A percentile compares a stretch with the other conserved stretches of the same genome.
phyloP scores from a whole-genome alignment of 192 early-diverging fungal species.

The Coemansia sp. region DNA sequence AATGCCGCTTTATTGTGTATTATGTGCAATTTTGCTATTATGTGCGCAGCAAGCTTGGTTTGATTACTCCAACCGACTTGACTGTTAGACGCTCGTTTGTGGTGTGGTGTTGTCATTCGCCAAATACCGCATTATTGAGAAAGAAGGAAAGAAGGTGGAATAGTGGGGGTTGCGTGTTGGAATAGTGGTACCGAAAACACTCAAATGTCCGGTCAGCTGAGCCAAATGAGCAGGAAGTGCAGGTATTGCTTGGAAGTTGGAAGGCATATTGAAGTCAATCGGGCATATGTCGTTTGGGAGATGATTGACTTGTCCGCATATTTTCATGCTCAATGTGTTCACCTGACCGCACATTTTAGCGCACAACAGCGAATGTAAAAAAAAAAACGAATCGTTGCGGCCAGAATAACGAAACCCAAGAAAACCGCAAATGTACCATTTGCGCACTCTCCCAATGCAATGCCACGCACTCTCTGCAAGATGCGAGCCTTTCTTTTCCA shows the following conservation, averaged over 20 bases:
- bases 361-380: neutral
- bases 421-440: neutral
- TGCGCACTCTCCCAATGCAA: neutral
- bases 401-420: neutral
- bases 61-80: neutral
- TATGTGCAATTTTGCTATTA: neutral
- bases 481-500: neutral
- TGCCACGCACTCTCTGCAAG: constrained; percentile 6
- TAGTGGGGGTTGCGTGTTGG: neutral
- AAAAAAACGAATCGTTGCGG: neutral
- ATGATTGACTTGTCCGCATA: neutral
- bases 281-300: neutral
- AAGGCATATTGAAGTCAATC: neutral
- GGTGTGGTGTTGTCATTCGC: neutral
- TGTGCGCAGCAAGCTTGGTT: neutral
- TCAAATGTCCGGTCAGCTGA: neutral
- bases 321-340: neutral
- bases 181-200: neutral
- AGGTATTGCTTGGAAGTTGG: neutral
- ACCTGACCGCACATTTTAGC: neutral
- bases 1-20: neutral
- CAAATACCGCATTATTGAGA: neutral
- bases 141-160: neutral
- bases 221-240: neutral
- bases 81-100: neutral